phyloP scores from a whole-genome alignment of 257 asterid species.

The Ehretia macrophylla region DNA sequence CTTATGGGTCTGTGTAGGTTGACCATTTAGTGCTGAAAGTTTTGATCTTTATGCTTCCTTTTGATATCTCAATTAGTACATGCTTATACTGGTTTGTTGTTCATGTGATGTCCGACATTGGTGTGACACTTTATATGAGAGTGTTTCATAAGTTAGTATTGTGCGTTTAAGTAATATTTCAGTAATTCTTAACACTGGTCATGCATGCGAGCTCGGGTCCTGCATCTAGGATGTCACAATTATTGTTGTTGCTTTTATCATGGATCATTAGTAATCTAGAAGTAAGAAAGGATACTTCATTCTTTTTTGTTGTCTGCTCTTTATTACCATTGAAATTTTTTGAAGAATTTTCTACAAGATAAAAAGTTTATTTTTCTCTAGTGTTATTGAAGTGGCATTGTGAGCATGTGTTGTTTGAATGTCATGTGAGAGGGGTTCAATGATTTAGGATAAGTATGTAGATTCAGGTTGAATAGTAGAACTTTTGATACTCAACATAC shows the following conservation, averaged over 20 bases:
- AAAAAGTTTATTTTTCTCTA: too few species aligned
- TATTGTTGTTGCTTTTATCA: too few species aligned
- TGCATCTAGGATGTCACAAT: too few species aligned
- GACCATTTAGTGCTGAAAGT: not conserved
- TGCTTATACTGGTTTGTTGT: not conserved
- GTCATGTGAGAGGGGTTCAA: not conserved
- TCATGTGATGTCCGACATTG: not conserved
- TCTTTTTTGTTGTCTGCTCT: too few species aligned
- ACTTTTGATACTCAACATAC: not conserved
- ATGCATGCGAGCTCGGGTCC: too few species aligned
- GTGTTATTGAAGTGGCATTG: too few species aligned
- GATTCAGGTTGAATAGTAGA: not conserved
- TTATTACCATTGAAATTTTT: too few species aligned
- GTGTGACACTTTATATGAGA: not conserved
- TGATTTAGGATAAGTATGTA: not conserved
- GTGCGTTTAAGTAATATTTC: not conserved
- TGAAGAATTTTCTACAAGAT: too few species aligned
- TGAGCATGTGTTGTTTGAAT: not conserved
- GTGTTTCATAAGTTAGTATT: not conserved
- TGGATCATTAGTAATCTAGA: too few species aligned
- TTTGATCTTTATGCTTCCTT: not conserved
- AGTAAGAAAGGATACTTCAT: too few species aligned
- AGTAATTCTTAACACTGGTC: too few species aligned
- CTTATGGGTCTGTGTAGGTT: not conserved
- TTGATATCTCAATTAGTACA: not conserved